These are phyloP conservation scores for Yamadazyma siamensis DNA, from an alignment of 1,139 yeast species.

Conservation along the genomic window DNA sequence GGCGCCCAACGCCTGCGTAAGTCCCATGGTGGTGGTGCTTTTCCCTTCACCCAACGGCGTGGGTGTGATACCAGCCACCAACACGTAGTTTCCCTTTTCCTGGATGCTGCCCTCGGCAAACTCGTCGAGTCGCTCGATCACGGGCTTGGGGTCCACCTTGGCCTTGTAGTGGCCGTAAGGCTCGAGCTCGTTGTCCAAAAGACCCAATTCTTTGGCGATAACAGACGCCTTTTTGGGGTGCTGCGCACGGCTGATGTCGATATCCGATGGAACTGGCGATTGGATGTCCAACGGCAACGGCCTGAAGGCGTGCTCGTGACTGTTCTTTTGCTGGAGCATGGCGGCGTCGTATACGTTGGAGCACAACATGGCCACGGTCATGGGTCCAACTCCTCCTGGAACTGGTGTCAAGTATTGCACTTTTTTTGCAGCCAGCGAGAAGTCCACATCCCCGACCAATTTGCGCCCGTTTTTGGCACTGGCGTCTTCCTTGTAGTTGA, in stretches of 20 bases:
- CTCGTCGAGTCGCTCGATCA: conserved; percentile 55
- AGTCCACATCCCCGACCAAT: conserved; percentile 79
- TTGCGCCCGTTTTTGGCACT: conserved; percentile 61
- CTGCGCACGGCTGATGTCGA: conserved; percentile 71
- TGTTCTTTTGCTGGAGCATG: conserved; percentile 47
- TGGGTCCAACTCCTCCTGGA: conserved; percentile 89
- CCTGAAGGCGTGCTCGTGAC: conserved; percentile 42
- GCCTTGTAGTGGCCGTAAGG: conserved; percentile 75
- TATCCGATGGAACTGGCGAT: conserved; percentile 72
- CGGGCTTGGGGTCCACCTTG: conserved; percentile 57
- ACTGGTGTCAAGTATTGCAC: conserved; percentile 74
- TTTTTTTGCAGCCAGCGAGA: conserved; percentile 49
- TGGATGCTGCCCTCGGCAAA: conserved; percentile 45
- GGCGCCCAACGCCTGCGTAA: conserved; percentile 78
- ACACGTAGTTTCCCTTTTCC: conserved; percentile 57
- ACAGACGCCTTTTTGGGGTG: conserved; percentile 62
- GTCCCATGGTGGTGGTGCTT: conserved; percentile 75
- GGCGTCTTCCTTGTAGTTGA: conserved; percentile 66
- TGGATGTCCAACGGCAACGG: conserved; percentile 50
- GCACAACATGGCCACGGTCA: conserved; percentile 83
- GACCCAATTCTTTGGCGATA: conserved; percentile 64
- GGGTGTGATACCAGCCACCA: conserved; percentile 81
- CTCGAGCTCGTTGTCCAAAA: conserved; percentile 61
- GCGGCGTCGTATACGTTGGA: conserved; percentile 67
- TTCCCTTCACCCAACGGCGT: conserved; percentile 84